Base-by-base conservation (phyloP, 768 basidiomycete species). In the Boletus sp. region DNA sequence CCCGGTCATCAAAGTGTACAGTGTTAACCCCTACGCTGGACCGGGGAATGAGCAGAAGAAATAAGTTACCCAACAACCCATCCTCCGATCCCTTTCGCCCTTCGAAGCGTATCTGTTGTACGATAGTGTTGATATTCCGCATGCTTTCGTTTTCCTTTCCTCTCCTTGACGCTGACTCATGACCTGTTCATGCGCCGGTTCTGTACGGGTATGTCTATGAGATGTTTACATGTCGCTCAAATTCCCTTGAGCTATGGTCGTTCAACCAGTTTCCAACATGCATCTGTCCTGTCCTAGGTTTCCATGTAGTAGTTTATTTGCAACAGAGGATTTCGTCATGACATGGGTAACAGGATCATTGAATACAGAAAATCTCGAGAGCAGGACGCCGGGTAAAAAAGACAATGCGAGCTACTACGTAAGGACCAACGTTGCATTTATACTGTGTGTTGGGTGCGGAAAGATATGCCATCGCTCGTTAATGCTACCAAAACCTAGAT, bases 1-100 rank as follows among this genome's bases (percentile, higher is more conserved):
- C 38, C 94, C 94, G 5, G 91, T 98, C 65, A 89, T 98, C 79
- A 95, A 97, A 73, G 93, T 98, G 53, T 94, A 94, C 78, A 93
- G 92, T 64, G 90, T 93, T 65, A 94, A 94, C 68, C 93, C 93
- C 8, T 95, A 90, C 70, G 86, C 90, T 39, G 79, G 80, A 56
- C 72, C 75, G 59, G 81, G 80, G 71, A 30, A 2, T 32, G 62
- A 58, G 45, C 58, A 46, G 38, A 57, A 47, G 55, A 77, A 77
- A 70, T 76, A 62, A 72, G 61, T 51, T 53, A 53, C 56, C 50
- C 57, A 13, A 39, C 32, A 9, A 47, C 32, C 33, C 35, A 47
- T 25, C 46, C 57, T 56, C 19, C 14, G 17, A 33, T 44, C 50
- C 40, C 23, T 54, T 54, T 52, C 48, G 14, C 45, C 33, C 15